Evolutionary conservation across 202 grass and related monocot genomes (phyloP), one percentile per base, ranked within the genome.

Genomic region (Zizania palustris): DNA sequence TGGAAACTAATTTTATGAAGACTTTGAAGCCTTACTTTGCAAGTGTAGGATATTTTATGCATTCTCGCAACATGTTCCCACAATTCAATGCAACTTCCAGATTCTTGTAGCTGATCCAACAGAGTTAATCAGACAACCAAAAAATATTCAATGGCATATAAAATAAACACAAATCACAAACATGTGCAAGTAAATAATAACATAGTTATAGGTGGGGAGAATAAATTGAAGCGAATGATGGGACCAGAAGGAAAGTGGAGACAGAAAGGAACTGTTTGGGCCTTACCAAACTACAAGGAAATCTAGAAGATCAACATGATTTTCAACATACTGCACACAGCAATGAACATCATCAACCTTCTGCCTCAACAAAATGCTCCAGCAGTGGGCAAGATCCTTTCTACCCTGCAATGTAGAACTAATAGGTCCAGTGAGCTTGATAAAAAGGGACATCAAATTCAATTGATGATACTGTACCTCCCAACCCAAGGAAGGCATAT

Each of bases 51-150:
- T 95, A 93, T 64, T 99, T 99, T 70, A 95, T 95, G 76, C 96
- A 99, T 80, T 99, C 96, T 85, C 96, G 83, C 66, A 99, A 81
- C 89, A 99, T 99, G 77, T 90, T 99, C 67, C 96, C 96, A 82
- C 96, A 98, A 72, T 90, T 98, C 83, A 98, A 92, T 28, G 95
- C 91, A 90, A 98, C 76, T 79, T 98, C 96, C 82, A 92, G 83
- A 78, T 99, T 99, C 72, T 96, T 99, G 80, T 99, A 99, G 88
- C 96, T 99, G 85, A 51, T 59, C 65, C 22, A 79, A 60, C 40
- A 86, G 16, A 86, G 5, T 85, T 62, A 72, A 57, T 62, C n/a
- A 80, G 65, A 56, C 12, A 86, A 70, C 16, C 19, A 39, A 58
- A 74, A 74, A 71, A 35, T 35, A 64, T 69, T 53, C 14, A 71